Conservation (phyloP, 2,329 filamentous ascomycete genomes). For the Claviceps pusilla region DNA sequence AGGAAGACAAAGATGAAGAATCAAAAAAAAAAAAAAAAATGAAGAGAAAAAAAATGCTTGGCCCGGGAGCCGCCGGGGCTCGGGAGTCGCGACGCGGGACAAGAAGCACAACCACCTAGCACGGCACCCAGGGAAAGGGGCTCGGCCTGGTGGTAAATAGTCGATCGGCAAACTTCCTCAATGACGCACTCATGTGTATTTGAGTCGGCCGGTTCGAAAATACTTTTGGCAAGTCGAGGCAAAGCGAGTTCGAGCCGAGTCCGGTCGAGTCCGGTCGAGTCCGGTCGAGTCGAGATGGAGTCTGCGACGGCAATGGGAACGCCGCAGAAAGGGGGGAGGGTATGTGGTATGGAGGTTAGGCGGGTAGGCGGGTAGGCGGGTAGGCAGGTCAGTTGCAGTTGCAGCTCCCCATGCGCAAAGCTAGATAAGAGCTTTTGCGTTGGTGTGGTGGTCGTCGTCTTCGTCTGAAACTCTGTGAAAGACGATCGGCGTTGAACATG, state of each 20-base stretch:
- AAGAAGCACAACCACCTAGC: neutral
- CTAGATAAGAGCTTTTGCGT: neutral
- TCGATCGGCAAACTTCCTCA: neutral
- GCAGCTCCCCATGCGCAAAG: neutral
- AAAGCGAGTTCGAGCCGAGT: no score
- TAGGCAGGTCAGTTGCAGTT: neutral
- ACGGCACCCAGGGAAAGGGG: constrained; percentile 3
- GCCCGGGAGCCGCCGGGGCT: neutral
- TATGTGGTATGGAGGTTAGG: neutral
- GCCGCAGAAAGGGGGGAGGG: no score
- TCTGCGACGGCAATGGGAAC: neutral
- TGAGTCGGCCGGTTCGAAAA: neutral
- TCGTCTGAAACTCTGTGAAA: neutral
- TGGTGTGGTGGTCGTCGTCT: neutral
- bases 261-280: no score
- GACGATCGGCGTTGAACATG: neutral
- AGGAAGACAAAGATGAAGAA: neutral
- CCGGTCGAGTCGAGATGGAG: no score
- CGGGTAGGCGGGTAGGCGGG: no score
- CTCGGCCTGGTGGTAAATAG: constrained; percentile 3
- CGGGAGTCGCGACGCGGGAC: neutral
- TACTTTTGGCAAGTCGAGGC: no score
- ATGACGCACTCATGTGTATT: neutral
- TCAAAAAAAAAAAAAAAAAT: neutral
- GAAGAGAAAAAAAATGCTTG: neutral